phyloP scores from a whole-genome alignment of 345 rosid genomes.

The Chamaenerion angustifolium region DNA sequence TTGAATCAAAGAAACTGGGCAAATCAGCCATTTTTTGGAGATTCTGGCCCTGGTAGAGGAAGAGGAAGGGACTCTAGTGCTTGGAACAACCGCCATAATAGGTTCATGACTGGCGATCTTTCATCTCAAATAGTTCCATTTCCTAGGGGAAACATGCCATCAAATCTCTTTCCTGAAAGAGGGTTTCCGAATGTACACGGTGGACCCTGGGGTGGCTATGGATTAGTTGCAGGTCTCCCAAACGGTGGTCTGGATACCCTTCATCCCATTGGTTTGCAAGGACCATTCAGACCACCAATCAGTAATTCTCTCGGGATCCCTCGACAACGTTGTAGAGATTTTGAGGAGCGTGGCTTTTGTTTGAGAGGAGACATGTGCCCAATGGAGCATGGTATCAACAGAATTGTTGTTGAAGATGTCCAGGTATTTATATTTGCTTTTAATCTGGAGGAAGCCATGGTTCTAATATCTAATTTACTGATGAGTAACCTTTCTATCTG shows the following conservation, averaged over 20 bases:
- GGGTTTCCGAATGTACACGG: conserved; percentile 52
- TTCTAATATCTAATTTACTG: too few species aligned
- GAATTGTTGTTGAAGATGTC: conserved; percentile 92
- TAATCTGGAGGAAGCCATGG: background rate
- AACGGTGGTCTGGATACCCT: conserved; percentile 72
- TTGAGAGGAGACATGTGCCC: conserved; percentile 98
- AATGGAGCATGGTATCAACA: conserved; percentile 99
- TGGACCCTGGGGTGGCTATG: conserved; percentile 72
- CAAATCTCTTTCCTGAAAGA: conserved; percentile 55
- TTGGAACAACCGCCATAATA: conserved; percentile 62
- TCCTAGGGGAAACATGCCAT: conserved; percentile 39
- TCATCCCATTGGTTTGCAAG: conserved; percentile 59
- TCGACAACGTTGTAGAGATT: conserved; percentile 82
- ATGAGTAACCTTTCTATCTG: too few species aligned
- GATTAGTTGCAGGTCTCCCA: conserved; percentile 61
- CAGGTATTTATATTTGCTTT: conserved; percentile 37
- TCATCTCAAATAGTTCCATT: conserved; percentile 68
- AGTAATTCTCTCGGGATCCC: conserved; percentile 58
- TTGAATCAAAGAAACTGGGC: conserved; percentile 45
- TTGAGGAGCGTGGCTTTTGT: conserved; percentile 99
- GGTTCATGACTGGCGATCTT: conserved; percentile 48
- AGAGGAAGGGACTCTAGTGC: conserved; percentile 70
- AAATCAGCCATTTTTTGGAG: conserved; percentile 48
- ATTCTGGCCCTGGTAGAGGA: conserved; percentile 60
- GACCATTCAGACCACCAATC: conserved; percentile 49